Conservation (phyloP, 2,329 filamentous ascomycete genomes). For the Coleophoma eucalyptorum region DNA sequence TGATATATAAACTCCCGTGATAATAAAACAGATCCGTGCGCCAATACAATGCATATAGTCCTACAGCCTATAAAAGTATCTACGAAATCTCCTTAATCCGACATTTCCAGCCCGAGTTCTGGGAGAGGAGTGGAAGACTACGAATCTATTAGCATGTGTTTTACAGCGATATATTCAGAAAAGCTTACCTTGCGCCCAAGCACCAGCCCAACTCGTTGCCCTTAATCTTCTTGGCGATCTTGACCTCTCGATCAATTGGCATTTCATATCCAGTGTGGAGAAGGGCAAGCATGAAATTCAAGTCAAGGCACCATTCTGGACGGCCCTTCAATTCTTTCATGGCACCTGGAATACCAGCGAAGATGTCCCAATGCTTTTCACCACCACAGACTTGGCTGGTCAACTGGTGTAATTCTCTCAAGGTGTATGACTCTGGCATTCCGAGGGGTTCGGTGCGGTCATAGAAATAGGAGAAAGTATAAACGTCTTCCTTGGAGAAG, state of each 20-base stretch:
- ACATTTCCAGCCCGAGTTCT: slow-evolving; percentile 86
- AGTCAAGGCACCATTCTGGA: slow-evolving; percentile 88
- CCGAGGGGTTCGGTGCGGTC: slow-evolving; percentile 91
- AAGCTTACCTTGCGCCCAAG: slow-evolving; percentile 82
- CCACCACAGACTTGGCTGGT: slow-evolving; percentile 82
- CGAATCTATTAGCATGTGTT: slow-evolving; percentile 30
- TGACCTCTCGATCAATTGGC: slow-evolving; percentile 93
- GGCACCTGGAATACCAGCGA: slow-evolving; percentile 71
- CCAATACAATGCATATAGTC: slow-evolving; percentile 18
- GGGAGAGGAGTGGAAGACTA: slow-evolving; percentile 78
- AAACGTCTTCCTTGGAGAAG: slow-evolving; percentile 86
- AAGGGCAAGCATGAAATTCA: slow-evolving; percentile 94
- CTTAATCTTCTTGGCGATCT: slow-evolving; percentile 98
- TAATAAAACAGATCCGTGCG: slow-evolving; percentile 12
- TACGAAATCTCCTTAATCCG: slow-evolving; percentile 73
- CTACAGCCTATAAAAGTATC: slow-evolving; percentile 9
- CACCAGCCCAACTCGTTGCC: slow-evolving; percentile 97
- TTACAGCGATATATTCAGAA: background rate
- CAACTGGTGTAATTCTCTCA: slow-evolving; percentile 84
- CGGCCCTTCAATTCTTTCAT: slow-evolving; percentile 75
- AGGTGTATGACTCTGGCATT: slow-evolving; percentile 96
- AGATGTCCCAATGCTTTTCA: slow-evolving; percentile 73
- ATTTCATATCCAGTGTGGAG: slow-evolving; percentile 97
- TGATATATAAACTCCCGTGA: background rate
- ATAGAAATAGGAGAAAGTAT: slow-evolving; percentile 97